These are phyloP conservation scores for Glebionis coronaria DNA, from an alignment of 129 eudicot species.

Conservation along the genomic window DNA sequence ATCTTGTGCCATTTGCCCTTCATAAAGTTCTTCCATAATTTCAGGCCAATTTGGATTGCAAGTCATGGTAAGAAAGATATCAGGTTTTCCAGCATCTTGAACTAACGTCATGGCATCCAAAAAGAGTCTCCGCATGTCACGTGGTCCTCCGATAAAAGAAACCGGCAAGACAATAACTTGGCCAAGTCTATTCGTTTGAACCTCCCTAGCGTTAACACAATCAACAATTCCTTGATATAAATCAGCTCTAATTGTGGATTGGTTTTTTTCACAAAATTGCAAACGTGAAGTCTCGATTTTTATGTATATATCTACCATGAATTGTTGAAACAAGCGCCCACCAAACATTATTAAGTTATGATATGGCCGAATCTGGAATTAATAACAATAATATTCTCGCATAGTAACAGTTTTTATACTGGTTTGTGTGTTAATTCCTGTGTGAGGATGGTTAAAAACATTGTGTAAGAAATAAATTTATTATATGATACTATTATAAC, in stretches of 20 bases:
- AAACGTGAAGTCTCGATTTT: constrained; percentile 17
- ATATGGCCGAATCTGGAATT: no score
- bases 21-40: no score
- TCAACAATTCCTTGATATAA: constrained; percentile 19
- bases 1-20: constrained; percentile 8
- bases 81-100: constrained; percentile 14
- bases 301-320: no score
- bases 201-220: constrained; percentile 1
- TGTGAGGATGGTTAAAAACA: no score
- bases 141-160: constrained; percentile 34
- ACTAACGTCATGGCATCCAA: constrained; percentile 32
- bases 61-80: constrained; percentile 28
- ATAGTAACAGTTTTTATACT: no score
- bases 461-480: no score
- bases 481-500: no score
- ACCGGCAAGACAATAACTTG: constrained; percentile 11
- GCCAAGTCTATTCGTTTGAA: constrained; percentile 6
- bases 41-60: no score
- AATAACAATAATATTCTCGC: no score
- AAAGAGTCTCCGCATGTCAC: constrained; percentile 22
- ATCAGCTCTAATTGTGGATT: constrained; percentile 8
- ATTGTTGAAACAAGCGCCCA: no score
- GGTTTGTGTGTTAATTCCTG: no score
- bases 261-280: background rate
- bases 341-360: no score